These are phyloP conservation scores for Waltiozyma sp. DNA, from an alignment of 1,139 yeast species.

Conservation along the genomic window DNA sequence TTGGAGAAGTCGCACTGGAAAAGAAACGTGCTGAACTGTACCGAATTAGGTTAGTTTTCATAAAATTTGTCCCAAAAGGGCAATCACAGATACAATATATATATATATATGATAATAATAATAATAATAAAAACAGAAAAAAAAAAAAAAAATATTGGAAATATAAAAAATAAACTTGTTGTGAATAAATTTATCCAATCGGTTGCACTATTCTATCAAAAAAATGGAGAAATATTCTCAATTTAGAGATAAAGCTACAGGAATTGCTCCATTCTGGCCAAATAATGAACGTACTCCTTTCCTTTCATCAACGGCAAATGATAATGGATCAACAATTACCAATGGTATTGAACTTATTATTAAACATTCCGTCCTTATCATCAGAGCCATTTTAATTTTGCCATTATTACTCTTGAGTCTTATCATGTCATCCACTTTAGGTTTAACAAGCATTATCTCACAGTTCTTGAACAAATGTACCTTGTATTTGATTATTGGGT, in stretches of 20 bases:
- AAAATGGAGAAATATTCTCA: slow-evolving; percentile 62
- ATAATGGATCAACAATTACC: neutral
- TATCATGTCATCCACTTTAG: neutral
- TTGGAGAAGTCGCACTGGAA: too few species aligned
- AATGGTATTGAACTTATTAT: neutral
- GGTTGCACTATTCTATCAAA: too few species aligned
- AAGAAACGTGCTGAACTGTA: too few species aligned
- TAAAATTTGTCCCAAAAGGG: too few species aligned
- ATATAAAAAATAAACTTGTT: too few species aligned
- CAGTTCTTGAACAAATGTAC: neutral
- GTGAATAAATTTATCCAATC: too few species aligned
- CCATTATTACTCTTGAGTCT: neutral
- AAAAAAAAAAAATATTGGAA: too few species aligned
- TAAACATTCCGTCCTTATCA: neutral
- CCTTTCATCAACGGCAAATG: neutral
- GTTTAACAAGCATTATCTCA: neutral
- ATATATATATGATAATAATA: too few species aligned
- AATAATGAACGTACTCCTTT: neutral
- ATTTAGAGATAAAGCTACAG: slow-evolving; percentile 74
- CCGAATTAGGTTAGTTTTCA: too few species aligned
- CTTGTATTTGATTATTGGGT: slow-evolving; percentile 7
- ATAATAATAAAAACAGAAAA: too few species aligned
- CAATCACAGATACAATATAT: too few species aligned
- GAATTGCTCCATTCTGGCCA: slow-evolving; percentile 72
- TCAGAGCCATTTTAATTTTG: neutral